Conservation (phyloP, 768 basidiomycete genomes). For the Mycena galericulata region DNA sequence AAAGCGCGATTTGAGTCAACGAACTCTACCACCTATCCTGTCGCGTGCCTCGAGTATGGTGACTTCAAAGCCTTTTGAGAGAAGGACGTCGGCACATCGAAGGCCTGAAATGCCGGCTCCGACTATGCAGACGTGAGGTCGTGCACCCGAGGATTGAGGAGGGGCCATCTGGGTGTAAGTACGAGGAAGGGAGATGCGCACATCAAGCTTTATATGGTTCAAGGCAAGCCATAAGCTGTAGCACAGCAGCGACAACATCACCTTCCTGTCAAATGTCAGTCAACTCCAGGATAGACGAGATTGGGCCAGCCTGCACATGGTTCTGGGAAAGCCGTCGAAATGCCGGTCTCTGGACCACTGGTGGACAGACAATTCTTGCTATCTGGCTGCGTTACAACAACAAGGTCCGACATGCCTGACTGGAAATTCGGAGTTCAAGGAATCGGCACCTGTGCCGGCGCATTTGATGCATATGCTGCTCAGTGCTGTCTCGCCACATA, state of each 20-base stretch:
- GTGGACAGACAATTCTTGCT: too few relatives aligned
- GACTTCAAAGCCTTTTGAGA: conserved; percentile 31
- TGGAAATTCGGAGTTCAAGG: too few relatives aligned
- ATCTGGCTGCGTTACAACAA: too few relatives aligned
- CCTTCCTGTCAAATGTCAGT: too few relatives aligned
- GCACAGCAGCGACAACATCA: too few relatives aligned
- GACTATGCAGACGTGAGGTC: conserved; percentile 36
- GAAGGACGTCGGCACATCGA: conserved; percentile 34
- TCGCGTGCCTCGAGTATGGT: conserved; percentile 37
- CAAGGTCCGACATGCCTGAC: too few relatives aligned
- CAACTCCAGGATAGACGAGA: too few relatives aligned
- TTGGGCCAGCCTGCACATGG: background rate
- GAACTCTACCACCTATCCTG: conserved; percentile 36
- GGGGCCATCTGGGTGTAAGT: background rate
- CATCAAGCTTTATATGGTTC: conserved; percentile 24
- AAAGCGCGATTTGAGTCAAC: conserved; percentile 6
- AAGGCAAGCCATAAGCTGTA: background rate
- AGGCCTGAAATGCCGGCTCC: conserved; percentile 38
- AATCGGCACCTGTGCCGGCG: too few relatives aligned
- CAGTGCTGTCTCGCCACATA: too few relatives aligned
- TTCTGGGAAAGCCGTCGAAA: background rate
- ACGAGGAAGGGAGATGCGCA: background rate
- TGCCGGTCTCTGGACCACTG: too few relatives aligned
- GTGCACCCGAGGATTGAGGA: conserved; percentile 3
- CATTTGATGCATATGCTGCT: too few relatives aligned